Percentiles rank a stretch among this genome's conserved stretches.
Conservation (phyloP, 345 rosid genomes). For the Litchi chinensis region DNA sequence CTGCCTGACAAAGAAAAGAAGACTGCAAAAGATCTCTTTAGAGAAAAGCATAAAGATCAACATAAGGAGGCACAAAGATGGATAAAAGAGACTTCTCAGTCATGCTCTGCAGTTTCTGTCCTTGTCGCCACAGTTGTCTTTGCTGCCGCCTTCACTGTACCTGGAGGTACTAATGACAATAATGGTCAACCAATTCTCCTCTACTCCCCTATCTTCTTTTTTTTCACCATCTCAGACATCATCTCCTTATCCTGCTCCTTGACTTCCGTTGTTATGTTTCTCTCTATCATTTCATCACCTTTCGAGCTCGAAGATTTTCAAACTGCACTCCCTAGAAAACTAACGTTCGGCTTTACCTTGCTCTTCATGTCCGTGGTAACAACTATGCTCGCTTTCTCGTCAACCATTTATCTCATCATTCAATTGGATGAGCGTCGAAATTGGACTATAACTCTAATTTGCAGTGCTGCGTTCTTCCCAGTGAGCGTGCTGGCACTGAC, state of each 20-base stretch:
- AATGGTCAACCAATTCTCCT: conserved; percentile 24
- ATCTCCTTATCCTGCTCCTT: conserved; percentile 28
- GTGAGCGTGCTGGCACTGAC: neutral
- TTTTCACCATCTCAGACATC: conserved; percentile 27
- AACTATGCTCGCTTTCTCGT: conserved; percentile 27
- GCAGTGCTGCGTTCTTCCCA: neutral
- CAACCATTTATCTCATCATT: conserved; percentile 30
- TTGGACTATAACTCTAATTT: neutral
- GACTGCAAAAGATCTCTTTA: neutral
- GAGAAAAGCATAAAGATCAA: neutral
- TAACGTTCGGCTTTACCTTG: conserved; percentile 24
- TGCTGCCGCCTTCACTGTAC: neutral
- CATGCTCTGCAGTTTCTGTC: conserved; percentile 30
- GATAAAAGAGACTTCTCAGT: conserved; percentile 19
- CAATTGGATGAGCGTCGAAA: neutral
- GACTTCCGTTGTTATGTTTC: conserved; percentile 34
- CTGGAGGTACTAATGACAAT: neutral
- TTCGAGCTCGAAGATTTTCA: conserved; percentile 14
- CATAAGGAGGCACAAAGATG: neutral
- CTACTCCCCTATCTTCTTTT: conserved; percentile 5
- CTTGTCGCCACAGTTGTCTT: neutral
- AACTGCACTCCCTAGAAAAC: conserved; percentile 18
- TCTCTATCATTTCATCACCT: conserved; percentile 27
- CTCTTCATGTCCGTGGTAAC: conserved; percentile 29
- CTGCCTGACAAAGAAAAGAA: neutral